Conservation (phyloP, 2,329 filamentous ascomycete genomes). For the Cytospora schulzeri region DNA sequence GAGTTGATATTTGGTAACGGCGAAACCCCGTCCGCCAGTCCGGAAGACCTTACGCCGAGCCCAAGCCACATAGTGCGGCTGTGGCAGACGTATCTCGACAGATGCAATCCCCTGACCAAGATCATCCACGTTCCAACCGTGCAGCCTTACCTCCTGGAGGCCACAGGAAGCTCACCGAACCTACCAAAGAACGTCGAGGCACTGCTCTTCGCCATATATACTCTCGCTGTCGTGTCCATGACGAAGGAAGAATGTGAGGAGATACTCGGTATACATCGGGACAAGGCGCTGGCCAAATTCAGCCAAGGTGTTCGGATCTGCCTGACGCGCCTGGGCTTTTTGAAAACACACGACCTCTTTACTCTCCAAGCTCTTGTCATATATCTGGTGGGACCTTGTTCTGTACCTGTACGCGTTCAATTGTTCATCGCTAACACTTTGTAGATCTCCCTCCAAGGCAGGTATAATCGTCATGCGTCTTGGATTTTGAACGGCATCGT, state of each 20-base stretch:
- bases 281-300: slow-evolving; percentile 54
- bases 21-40: slow-evolving; percentile 39
- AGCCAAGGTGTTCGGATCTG: slow-evolving; percentile 53
- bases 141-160: slow-evolving; percentile 66
- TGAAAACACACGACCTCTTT: slow-evolving; percentile 59
- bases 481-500: slow-evolving; percentile 64
- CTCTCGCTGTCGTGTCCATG: slow-evolving; percentile 60
- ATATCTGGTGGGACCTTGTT: slow-evolving; percentile 49
- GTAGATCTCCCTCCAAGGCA: slow-evolving; percentile 58
- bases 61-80: slow-evolving; percentile 68
- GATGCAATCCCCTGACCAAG: slow-evolving; percentile 75
- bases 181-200: slow-evolving; percentile 63
- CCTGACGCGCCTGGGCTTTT: slow-evolving; percentile 57
- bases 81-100: slow-evolving; percentile 75
- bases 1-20: slow-evolving; percentile 51
- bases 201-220: slow-evolving; percentile 67
- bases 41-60: slow-evolving; percentile 62
- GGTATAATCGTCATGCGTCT: slow-evolving; percentile 59
- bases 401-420: not conserved
- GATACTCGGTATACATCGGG: slow-evolving; percentile 53
- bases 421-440: slow-evolving; percentile 25
- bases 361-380: slow-evolving; percentile 62
- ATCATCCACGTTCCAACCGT: slow-evolving; percentile 71
- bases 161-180: slow-evolving; percentile 56
- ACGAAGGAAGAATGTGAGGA: slow-evolving; percentile 55